Evolutionary conservation across 2,329 filamentous ascomycete genomes (phyloP).

Genomic region (Ophiostoma sp.): DNA sequence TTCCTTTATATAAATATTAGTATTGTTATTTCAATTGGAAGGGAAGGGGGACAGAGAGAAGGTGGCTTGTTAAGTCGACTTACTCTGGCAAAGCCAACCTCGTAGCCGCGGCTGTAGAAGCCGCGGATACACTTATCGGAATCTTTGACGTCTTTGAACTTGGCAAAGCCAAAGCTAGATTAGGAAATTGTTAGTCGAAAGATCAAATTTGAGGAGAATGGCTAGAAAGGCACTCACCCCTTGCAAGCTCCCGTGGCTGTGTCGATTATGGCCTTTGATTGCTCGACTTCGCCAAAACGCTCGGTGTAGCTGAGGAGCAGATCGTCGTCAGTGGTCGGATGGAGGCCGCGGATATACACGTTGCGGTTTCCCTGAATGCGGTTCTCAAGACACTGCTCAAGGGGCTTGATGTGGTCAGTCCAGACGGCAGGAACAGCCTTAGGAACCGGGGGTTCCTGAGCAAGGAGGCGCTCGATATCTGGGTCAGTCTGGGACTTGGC

Average conservation of each 20-base stretch:
- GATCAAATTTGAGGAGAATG: not conserved
- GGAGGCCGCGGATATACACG: constrained; percentile 94
- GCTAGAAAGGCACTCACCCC: constrained; percentile 56
- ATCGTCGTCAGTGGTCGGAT: constrained; percentile 91
- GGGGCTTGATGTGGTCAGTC: constrained; percentile 78
- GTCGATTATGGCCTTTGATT: constrained; percentile 98
- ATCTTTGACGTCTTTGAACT: constrained; percentile 80
- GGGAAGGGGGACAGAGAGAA: not conserved
- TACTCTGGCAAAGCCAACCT: constrained; percentile 94
- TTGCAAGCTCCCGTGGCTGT: constrained; percentile 90
- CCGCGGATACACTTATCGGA: constrained; percentile 95
- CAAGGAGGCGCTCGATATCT: constrained; percentile 59
- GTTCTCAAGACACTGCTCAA: constrained; percentile 92
- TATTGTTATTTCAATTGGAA: constrained; percentile 21
- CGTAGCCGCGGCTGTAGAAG: constrained; percentile 90
- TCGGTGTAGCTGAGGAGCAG: constrained; percentile 75
- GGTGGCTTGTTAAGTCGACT: constrained; percentile 31
- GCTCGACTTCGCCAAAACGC: constrained; percentile 90
- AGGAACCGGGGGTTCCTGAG: constrained; percentile 77
- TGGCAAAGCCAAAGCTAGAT: constrained; percentile 88
- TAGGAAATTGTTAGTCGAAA: not conserved
- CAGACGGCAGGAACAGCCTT: constrained; percentile 84
- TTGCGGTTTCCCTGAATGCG: constrained; percentile 88
- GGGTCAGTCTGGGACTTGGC: constrained; percentile 45
- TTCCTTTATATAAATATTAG: constrained; percentile 52